Percentiles rank a stretch among this genome's conserved stretches.
Evolutionary conservation across 805 yeast species (phyloP).

Genomic region (Barnettozyma wickerhamii): DNA sequence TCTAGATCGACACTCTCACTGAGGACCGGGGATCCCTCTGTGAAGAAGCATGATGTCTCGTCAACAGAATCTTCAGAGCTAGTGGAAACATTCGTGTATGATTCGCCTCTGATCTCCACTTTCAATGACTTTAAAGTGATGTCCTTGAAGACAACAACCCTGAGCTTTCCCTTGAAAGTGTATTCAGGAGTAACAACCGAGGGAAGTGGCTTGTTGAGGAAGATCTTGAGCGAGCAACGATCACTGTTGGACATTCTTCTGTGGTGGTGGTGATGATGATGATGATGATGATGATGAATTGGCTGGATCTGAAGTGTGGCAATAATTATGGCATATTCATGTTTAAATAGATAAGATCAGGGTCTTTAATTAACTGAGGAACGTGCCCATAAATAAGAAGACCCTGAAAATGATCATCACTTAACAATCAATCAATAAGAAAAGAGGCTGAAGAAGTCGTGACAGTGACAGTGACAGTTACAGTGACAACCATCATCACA

Average conservation of each 20-base stretch:
- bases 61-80: not conserved
- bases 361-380: too few relatives aligned
- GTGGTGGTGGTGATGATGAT: too few relatives aligned
- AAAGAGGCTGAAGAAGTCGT: too few relatives aligned
- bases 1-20: not conserved
- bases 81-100: not conserved
- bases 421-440: too few relatives aligned
- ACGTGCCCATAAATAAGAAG: too few relatives aligned
- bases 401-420: too few relatives aligned
- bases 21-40: not conserved
- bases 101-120: not conserved
- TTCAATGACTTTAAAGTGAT: not conserved
- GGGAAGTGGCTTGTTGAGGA: not conserved
- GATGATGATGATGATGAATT: too few relatives aligned
- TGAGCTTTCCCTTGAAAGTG: not conserved
- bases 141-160: not conserved
- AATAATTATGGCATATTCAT: too few relatives aligned
- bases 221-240: not conserved
- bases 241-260: not conserved
- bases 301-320: too few relatives aligned
- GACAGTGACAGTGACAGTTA: not conserved
- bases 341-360: too few relatives aligned
- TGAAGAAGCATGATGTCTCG: not conserved
- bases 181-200: not conserved
- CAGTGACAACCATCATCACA: too few relatives aligned